Evolutionary conservation across 2,329 filamentous ascomycete species (phyloP).

Genomic region (Blastomyces silverae): DNA sequence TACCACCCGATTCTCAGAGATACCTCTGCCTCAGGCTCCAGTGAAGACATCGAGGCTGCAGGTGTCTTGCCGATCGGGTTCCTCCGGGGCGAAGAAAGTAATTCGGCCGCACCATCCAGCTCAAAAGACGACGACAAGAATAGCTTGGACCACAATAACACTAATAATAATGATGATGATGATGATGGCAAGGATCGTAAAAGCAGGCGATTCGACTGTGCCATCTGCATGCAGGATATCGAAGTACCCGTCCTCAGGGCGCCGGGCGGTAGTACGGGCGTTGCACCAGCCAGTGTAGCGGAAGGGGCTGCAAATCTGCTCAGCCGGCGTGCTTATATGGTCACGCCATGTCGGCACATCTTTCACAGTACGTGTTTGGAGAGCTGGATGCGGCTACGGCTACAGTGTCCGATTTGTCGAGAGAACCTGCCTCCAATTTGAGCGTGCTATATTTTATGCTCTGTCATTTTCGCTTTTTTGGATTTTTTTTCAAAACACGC

Average conservation of each 20-base stretch:
- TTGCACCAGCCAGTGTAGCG: constrained; percentile 29
- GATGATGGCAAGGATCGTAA: constrained; percentile 44
- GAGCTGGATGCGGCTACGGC: constrained; percentile 87
- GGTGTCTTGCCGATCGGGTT: constrained; percentile 68
- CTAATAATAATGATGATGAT: constrained; percentile 39
- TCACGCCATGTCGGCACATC: constrained; percentile 91
- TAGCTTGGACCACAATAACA: constrained; percentile 22
- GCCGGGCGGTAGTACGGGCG: constrained; percentile 43
- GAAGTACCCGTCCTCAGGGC: constrained; percentile 70
- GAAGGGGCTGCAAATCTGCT: constrained; percentile 57
- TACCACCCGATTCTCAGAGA: constrained; percentile 80
- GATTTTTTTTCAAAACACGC: not conserved
- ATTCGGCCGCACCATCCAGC: constrained; percentile 28
- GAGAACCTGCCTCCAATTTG: constrained; percentile 81
- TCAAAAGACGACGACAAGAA: not conserved
- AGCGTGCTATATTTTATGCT: constrained; percentile 15
- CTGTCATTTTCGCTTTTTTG: constrained; percentile 1
- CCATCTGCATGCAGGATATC: constrained; percentile 86
- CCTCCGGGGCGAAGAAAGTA: constrained; percentile 47
- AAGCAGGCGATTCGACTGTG: constrained; percentile 71
- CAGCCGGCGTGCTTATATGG: constrained; percentile 83
- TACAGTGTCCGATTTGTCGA: constrained; percentile 93
- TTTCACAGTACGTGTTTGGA: constrained; percentile 90
- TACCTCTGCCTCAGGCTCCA: constrained; percentile 35
- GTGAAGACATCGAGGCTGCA: constrained; percentile 72